Evolutionary conservation across 768 basidiomycete genomes (phyloP), one percentile per base, ranked within the genome.

Genomic region (Macrolepiota albuminosa): DNA sequence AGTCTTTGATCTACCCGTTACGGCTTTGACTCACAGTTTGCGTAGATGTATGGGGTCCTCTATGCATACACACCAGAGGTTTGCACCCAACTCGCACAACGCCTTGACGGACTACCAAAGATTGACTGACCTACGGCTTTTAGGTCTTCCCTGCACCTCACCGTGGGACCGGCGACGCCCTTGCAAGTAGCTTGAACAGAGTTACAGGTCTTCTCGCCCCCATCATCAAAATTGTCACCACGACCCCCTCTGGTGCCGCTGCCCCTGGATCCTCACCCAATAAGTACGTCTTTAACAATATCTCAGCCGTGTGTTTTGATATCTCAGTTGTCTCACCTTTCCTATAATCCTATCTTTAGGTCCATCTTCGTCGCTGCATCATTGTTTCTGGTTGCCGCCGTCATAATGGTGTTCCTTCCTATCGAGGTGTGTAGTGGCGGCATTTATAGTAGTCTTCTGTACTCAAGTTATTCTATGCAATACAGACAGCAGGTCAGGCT

Each of bases 1-100:
- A 40, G 26, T 24, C 45, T 2, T 18, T 14, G 18, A 40, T 37
- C 1, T 4, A 16, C 26, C 29, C 29, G 14, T 29, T 14, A 60
- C 37, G 37, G 16, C 39, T 26, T 16, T 63, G 59, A 45, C 11
- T 9, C 71, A 82, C 14, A 1, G 10, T 47, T 34, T 6, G 0
- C 5, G 14, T 18, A 60, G 59, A 60, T 60, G 59, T 60, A 60
- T 13, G 59, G 52, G 14, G 58, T 59, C 13, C 58, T 59, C 18
- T 85, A 79, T 55, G 82, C 82, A 1, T 83, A 83, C 64, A 84
- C 84, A 7, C 84, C 84, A 1, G 83, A 84, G 65, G 80, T 73
- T 29, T 40, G 68, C 61, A 36, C 31, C n/a, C 16, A 4, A 33
- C 34, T 31, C 26, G 31, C 26, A 7, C 8, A 29, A 29, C 47